Conservation (phyloP, 495 filamentous ascomycete species). For the Talaromyces thailandensis region DNA sequence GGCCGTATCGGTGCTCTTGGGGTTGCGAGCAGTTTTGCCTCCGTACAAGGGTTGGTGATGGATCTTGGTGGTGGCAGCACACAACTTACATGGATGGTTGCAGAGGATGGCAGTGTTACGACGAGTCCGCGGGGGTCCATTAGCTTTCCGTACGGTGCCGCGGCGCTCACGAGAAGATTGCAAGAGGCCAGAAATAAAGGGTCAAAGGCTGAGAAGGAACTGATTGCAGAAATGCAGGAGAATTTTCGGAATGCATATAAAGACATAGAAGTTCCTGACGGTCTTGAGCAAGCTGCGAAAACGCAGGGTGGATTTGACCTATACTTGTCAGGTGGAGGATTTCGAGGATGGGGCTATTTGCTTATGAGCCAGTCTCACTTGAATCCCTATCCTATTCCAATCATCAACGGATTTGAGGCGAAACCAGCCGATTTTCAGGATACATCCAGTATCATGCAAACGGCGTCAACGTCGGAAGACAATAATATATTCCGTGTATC, state of each 20-base stretch:
- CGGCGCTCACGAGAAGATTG: conserved; percentile 60
- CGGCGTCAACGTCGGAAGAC: conserved; percentile 26
- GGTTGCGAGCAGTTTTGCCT: conserved; percentile 62
- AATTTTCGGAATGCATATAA: conserved; percentile 55
- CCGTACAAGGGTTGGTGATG: conserved; percentile 66
- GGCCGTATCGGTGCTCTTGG: conserved; percentile 78
- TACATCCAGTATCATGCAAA: conserved; percentile 47
- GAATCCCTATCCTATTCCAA: conserved; percentile 72
- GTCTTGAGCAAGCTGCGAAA: conserved; percentile 33
- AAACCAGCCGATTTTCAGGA: conserved; percentile 50
- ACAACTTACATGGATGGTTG: conserved; percentile 78
- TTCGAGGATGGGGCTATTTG: conserved; percentile 83
- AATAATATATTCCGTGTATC: conserved; percentile 69
- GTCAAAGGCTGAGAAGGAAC: conserved; percentile 21
- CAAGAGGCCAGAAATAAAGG: conserved; percentile 29
- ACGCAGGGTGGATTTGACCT: conserved; percentile 53
- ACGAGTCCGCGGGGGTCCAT: conserved; percentile 39
- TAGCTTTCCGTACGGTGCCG: conserved; percentile 79
- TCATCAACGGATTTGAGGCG: conserved; percentile 73
- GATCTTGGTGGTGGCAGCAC: conserved; percentile 88
- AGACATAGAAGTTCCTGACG: conserved; percentile 44
- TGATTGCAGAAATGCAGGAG: conserved; percentile 47
- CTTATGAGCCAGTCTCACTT: conserved; percentile 59
- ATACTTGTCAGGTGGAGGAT: conserved; percentile 84
- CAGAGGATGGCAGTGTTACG: conserved; percentile 38